These are phyloP conservation scores for Gossypium arboreum DNA, from an alignment of 345 rosid genomes.

Conservation along the genomic window DNA sequence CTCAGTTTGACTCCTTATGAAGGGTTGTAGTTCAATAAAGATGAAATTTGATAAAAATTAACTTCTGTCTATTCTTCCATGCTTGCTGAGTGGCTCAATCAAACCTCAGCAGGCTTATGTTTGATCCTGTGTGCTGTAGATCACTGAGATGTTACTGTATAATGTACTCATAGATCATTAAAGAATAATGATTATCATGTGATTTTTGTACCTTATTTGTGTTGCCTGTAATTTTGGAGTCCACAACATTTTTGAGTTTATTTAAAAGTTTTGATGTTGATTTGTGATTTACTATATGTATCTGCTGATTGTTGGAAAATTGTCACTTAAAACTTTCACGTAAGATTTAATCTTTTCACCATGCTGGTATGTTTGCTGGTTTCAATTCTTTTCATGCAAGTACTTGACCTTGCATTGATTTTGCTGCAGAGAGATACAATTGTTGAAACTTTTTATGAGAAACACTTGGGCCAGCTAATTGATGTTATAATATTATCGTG, in stretches of 20 bases:
- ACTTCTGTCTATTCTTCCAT: neutral
- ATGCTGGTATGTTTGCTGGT: slow-evolving; percentile 9
- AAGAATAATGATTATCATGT: neutral
- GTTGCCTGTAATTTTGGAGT: neutral
- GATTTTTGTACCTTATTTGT: slow-evolving; percentile 13
- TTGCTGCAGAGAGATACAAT: slow-evolving; percentile 75
- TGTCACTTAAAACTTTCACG: slow-evolving; percentile 8
- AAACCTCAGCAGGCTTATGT: neutral
- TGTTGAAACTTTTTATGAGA: slow-evolving; percentile 91
- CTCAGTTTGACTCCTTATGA: neutral
- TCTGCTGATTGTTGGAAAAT: slow-evolving; percentile 24
- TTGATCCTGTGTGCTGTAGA: too few species aligned
- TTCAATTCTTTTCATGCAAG: neutral
- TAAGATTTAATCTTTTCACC: slow-evolving; percentile 12
- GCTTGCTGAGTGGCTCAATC: neutral
- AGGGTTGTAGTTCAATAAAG: neutral
- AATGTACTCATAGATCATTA: neutral
- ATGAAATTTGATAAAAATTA: neutral
- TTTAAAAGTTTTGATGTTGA: slow-evolving; percentile 9
- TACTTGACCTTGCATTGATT: slow-evolving; percentile 11
- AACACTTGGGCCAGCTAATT: slow-evolving; percentile 79
- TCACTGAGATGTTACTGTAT: neutral
- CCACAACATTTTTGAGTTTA: slow-evolving; percentile 5
- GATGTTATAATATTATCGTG: slow-evolving; percentile 85
- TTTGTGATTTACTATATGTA: slow-evolving; percentile 13